Base-by-base conservation (phyloP, 192 early-diverging fungal genomes). In the Dispira parvispora region DNA sequence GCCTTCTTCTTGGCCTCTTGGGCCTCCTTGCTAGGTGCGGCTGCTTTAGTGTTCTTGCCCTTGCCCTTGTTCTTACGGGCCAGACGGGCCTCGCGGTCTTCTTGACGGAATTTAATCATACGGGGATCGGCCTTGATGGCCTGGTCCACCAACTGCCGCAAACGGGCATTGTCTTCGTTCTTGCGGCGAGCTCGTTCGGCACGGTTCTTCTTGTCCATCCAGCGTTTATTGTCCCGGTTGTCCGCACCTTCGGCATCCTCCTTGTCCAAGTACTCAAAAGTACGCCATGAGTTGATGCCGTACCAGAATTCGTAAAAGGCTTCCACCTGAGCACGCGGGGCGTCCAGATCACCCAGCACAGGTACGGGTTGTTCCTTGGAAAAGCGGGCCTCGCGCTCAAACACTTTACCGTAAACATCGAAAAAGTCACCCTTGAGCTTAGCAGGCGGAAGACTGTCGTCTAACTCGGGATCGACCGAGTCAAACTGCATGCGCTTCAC, bases 261-360 rank as follows among this genome's bases (percentile, higher is more conserved):
- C 82, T 99, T 96, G 72, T 99, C 96, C 62, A 90, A 74, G 73
- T 86, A 89, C 82, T 99, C 96, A 65, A 99, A 99, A 42, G 92
- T 86, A 66, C 96, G 80, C 94, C 94, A 98, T 55, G 92, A 96
- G 65, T 99, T 89, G 69, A 99, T 89, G 72, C 73, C 77, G 69
- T 84, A 85, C 78, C 83, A 90, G 69, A 89, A 92, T 62, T 83
- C 75, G 69, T 92, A 92, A 70, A 92, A 92, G n/a, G 52, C 47
- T 66, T 92, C 87, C 50, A 92, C 85, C 16, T 80, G 78, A 55
- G 78, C 84, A 69, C 82, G 77, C 55, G 71, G 23, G 11, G 80
- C 69, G 58, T 77, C 67, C 38, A 66, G 74, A 61, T 86, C 80
- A 47, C 96, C 96, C 28, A 99, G 73, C 49, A 62, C 49, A 28